These are phyloP conservation scores for Austroboletus festivus DNA, from an alignment of 768 basidiomycete species.

Conservation along the genomic window DNA sequence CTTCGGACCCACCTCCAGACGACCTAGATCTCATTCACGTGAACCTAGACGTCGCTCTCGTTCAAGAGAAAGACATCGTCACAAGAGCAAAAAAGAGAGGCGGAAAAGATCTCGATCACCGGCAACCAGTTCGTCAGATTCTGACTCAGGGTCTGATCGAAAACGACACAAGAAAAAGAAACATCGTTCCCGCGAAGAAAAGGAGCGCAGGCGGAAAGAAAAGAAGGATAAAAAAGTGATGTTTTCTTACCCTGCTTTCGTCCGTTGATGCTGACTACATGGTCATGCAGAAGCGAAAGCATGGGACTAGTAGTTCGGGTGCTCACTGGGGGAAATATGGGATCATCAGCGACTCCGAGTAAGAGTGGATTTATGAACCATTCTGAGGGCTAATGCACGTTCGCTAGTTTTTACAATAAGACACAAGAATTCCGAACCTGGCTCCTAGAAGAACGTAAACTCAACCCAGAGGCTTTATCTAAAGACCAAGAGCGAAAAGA, in stretches of 20 bases:
- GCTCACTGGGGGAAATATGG: constrained; percentile 90
- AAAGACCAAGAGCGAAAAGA: constrained; percentile 87
- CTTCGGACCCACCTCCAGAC: constrained; percentile 11
- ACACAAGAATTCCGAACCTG: constrained; percentile 86
- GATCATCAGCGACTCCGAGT: constrained; percentile 84
- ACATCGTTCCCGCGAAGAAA: constrained; percentile 42
- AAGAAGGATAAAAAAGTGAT: constrained; percentile 71
- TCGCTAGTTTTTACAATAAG: constrained; percentile 71
- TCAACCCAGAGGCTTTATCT: constrained; percentile 85
- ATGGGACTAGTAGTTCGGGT: constrained; percentile 42
- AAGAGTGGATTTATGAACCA: constrained; percentile 26
- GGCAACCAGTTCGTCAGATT: constrained; percentile 42
- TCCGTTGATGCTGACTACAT: constrained; percentile 2
- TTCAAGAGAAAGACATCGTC: constrained; percentile 29
- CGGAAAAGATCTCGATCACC: constrained; percentile 35
- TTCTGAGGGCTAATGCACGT: constrained; percentile 13
- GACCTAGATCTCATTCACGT: constrained; percentile 19
- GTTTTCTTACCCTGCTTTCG: not conserved
- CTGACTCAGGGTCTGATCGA: constrained; percentile 31
- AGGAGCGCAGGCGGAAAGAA: constrained; percentile 56
- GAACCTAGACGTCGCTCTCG: constrained; percentile 33
- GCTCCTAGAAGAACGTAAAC: constrained; percentile 89
- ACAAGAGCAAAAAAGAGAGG: constrained; percentile 25
- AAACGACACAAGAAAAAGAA: constrained; percentile 45
- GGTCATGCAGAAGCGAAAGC: constrained; percentile 55